Base-by-base conservation (phyloP, 176 grass and related monocot species). In the Phragmites australis region DNA sequence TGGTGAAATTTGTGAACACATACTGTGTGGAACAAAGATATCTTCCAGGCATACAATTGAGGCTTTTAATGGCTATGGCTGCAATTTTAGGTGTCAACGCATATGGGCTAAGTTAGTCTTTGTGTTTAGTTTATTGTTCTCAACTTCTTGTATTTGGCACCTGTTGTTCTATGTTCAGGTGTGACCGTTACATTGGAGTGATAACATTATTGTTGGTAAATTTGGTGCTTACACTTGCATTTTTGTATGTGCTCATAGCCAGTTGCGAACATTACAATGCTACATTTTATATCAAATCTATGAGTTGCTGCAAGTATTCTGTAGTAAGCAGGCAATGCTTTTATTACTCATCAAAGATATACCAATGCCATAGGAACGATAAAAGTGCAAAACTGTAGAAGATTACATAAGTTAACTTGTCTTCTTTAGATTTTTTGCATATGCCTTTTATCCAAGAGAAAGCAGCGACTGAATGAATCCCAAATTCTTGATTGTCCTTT, bases 101-200 rank as follows among this genome's bases (percentile, higher is more conserved):
- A 17, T 30, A 83, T 78, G 45, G 49, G 6, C 47, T 73, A 54
- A 80, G 37, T 41, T 21, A n/a, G 46, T 31, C 37, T 43, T 75
- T 44, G 12, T 60, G 6, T 11, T 27, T 68, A 42, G 13, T 17
- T 43, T 31, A 6, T 60, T 48, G 30, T 32, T 22, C 26, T 85
- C 5, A 2, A 34, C 66, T 50, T 45, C n/a, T n/a, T n/a, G 1
- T 19, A 25, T 29, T 41, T 30, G 18, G n/a, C 55, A 85, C n/a
- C n/a, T n/a, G 10, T 16, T 43, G 15, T 44, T 42, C 49, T 44
- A 27, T 3, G 9, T 50, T 51, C 8, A 45, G 22, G 6, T 12
- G 16, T 19, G 13, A 26, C 41, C 3, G 3, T 22, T 21, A 40
- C 62, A 72, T 39, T 66, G 2, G 60, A 19, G 25, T 61, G 55